Base-by-base conservation (phyloP, 2,329 filamentous ascomycete species). In the Paraconiothyrium brasiliense region DNA sequence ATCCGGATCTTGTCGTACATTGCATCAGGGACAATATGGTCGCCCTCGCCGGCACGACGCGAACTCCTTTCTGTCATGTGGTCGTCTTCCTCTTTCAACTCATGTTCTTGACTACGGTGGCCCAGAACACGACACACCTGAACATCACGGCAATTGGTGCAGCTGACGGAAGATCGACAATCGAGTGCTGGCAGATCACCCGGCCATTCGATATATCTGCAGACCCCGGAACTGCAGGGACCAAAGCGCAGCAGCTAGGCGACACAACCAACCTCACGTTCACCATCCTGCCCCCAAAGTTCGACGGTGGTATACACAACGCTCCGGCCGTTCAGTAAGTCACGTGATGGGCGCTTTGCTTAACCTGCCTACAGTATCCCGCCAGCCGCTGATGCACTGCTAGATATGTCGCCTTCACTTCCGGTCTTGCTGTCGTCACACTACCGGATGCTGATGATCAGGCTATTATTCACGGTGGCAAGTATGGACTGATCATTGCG, bases 171-270 rank as follows among this genome's bases (percentile, higher is more conserved):
- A 35, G 55, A 27, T 57, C 55, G 22, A 57, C 55, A 4, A 57
- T 57, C 34, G 55, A 57, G 20, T 57, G 55, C 37, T 57, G 55
- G 55, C 55, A 57, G 34, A 57, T 57, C 55, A 57, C 44, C 55
- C 44, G 55, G 22, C 55, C 55, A 9, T 57, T 57, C 44, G 55
- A 57, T 41, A 50, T 50, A 10, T 57, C 55, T 3, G 41, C 55
- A 3, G 55, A 57, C 32, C 55, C 55, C 4, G 55, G 55, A 32
- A 57, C 55, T 43, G 46, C 55, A 50, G 55, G 55, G 2, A 57
- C 55, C 22, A 37, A 16, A 14, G 20, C 46, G n/a, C 55, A 57
- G 37, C 55, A 57, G 27, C 34, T 57, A 16, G 55, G 55, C 14
- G 55, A 57, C 27, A 41, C 37, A 34, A 57, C 55, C 22, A 58